Base-by-base conservation (phyloP, 2,329 filamentous ascomycete species). In the Metarhizium brunneum region DNA sequence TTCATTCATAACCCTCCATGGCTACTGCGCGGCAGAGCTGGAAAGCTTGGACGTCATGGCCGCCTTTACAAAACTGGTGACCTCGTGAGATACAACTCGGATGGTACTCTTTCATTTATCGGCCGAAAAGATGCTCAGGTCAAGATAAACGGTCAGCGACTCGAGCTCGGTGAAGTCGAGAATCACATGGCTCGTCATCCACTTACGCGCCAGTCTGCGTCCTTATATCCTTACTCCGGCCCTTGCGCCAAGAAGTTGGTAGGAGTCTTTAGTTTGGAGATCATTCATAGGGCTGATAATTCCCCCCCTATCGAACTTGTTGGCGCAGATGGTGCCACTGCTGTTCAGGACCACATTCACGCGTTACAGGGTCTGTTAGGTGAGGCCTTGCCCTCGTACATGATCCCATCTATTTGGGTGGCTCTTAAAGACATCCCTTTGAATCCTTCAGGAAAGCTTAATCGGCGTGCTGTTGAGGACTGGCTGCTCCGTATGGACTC, bases 71-170 rank as follows among this genome's bases (percentile, higher is more conserved):
- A 56, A 32, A 76, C 74, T 2, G 75, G 75, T 18, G 64, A 68
- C 52, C 52, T 68, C 49, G 62, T 65, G 40, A 52, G 61, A 57
- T 61, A 61, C 16, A 59, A 64, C 62, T 55, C 65, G 38, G 54
- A 66, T 63, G 58, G 67, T 57, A 53, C 63, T 55, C 18, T 73
- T 59, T 47, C 53, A 61, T 67, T 62, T 47, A 14, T 62, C 11
- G 63, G 63, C 50, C 70, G 80, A 40, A 77, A 77, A 58, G 80
- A 82, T 60, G 56, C 53, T 4, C 65, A 67, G 62, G 72, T 82
- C 32, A 83, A 83, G 63, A 66, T 83, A 16, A 70, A 73, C 36
- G 82, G 82, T 35, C 80, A 74, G 45, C 60, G 61, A 6, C 54
- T 80, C 54, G 82, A 77, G 65, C 67, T 77, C 1, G 59, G 60